Percentiles rank a stretch among this genome's conserved stretches.
These are phyloP conservation scores for Cicer pinnatifidum DNA, from an alignment of 306 rosid genomes.

Conservation along the genomic window DNA sequence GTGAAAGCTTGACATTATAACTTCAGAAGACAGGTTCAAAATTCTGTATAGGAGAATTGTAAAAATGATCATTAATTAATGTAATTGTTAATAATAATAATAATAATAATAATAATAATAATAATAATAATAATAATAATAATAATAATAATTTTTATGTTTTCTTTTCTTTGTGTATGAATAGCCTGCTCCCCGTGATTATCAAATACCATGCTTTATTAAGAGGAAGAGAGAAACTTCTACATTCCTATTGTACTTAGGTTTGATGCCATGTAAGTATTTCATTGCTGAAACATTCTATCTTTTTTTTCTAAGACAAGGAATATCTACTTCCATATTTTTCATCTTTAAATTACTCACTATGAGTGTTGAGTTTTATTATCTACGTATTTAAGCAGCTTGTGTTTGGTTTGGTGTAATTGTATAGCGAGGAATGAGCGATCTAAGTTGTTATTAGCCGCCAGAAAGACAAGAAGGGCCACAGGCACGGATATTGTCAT, in stretches of 20 bases:
- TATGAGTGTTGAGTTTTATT: constrained; percentile 8
- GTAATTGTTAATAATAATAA: too few species aligned
- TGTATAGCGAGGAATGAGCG: constrained; percentile 58
- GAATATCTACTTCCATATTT: background rate
- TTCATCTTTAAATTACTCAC: constrained; percentile 2
- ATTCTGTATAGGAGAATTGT: too few species aligned
- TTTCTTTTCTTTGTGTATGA: constrained; percentile 27
- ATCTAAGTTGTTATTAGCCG: constrained; percentile 68
- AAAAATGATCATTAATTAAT: too few species aligned
- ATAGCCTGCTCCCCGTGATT: constrained; percentile 77
- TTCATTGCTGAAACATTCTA: constrained; percentile 16
- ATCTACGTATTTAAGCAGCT: constrained; percentile 16
- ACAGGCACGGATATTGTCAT: constrained; percentile 59
- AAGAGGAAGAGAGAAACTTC: constrained; percentile 66
- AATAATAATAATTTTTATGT: background rate
- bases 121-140: too few species aligned
- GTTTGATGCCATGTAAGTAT: constrained; percentile 66
- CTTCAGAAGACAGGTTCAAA: too few species aligned
- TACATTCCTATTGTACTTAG: constrained; percentile 59
- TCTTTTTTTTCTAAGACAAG: background rate
- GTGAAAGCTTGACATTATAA: too few species aligned
- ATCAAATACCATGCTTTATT: constrained; percentile 70
- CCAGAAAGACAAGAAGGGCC: constrained; percentile 64
- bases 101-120: too few species aligned
- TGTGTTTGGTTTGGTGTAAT: constrained; percentile 37